These are phyloP conservation scores for Marchantia paleacea DNA, from an alignment of 225 moss, liverwort and hornwort genomes.

Conservation along the genomic window DNA sequence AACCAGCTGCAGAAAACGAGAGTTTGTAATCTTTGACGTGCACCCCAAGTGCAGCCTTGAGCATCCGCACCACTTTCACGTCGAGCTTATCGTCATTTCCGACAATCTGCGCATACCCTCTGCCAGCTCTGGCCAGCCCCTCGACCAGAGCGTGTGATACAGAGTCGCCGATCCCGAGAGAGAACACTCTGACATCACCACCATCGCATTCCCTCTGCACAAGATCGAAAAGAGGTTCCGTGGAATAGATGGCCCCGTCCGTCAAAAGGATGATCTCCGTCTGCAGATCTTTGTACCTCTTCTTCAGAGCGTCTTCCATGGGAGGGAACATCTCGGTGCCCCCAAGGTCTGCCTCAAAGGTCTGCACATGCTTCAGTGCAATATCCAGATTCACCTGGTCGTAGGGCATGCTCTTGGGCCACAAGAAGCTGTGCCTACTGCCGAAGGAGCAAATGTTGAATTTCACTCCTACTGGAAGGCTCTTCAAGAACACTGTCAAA, in stretches of 20 bases:
- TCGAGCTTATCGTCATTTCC: conserved; percentile 49
- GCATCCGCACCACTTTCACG: conserved; percentile 58
- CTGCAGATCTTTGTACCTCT: conserved; percentile 43
- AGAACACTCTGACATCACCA: conserved; percentile 49
- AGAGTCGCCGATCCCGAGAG: conserved; percentile 44
- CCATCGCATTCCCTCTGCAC: conserved; percentile 35
- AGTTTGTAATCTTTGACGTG: conserved; percentile 40
- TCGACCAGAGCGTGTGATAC: conserved; percentile 55
- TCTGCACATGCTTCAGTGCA: conserved; percentile 29
- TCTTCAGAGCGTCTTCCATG: conserved; percentile 33
- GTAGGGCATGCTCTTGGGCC: conserved; percentile 44
- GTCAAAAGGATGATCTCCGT: conserved; percentile 55
- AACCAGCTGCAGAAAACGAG: conserved; percentile 23
- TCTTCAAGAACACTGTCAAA: conserved; percentile 47
- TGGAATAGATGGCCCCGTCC: conserved; percentile 50
- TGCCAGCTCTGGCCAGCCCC: conserved; percentile 50
- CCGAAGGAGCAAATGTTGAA: conserved; percentile 71
- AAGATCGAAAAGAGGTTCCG: conserved; percentile 22
- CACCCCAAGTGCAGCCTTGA: conserved; percentile 45
- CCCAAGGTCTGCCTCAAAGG: conserved; percentile 45
- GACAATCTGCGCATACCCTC: conserved; percentile 53
- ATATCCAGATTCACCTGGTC: conserved; percentile 27
- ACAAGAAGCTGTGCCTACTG: conserved; percentile 25
- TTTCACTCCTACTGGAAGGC: conserved; percentile 54
- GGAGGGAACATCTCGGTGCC: conserved; percentile 54